Evolutionary conservation across 2,329 filamentous ascomycete genomes (phyloP), one percentile per base, ranked within the genome.

Genomic region (Cercospora canescens): DNA sequence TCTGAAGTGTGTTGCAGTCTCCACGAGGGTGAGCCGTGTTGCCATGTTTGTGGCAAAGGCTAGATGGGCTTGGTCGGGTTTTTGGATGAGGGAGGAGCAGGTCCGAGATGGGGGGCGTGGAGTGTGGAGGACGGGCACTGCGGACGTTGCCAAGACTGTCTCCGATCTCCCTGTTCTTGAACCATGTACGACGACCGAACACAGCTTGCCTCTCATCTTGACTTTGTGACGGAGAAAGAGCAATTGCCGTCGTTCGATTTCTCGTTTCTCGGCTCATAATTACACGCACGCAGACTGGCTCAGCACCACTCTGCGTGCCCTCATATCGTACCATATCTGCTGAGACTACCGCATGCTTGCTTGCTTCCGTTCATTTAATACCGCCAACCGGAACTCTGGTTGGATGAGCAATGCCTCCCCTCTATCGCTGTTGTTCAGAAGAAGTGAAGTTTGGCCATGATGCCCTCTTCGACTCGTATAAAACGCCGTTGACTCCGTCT

Each of bases 401-500:
- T 56, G 52, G 32, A 6, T 16, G 24, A 21, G 35, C 52, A 30
- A 21, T 32, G 28, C 52, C 52, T 56, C n/a, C 52, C 16, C 18
- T 56, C 52, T 56, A 56, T 56, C 52, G 52, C 52, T 56, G 52
- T 35, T 18, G 52, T 35, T 35, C 28, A 56, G 52, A 24, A 56
- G 32, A 24, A 56, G 52, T 56, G 18, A 56, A 55, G 18, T 18
- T 32, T 21, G 30, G 28, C 32, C 24, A 28, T 7, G n/a, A 16
- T 35, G 52, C 52, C 52, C 32, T 56, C 30, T 50, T 32, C 35
- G 21, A n/a, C 52, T 26, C 18, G 12, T 34, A 56, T 32, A 30
- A 56, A 56, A 56, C 52, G 52, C 52, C 52, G 32, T 32, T 21
- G 35, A 56, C 52, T 56, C 52, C 52, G 52, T 56, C 52, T 56